These are phyloP conservation scores for Ascomycota sp. DNA, from an alignment of 2,329 filamentous ascomycete genomes.

Conservation along the genomic window DNA sequence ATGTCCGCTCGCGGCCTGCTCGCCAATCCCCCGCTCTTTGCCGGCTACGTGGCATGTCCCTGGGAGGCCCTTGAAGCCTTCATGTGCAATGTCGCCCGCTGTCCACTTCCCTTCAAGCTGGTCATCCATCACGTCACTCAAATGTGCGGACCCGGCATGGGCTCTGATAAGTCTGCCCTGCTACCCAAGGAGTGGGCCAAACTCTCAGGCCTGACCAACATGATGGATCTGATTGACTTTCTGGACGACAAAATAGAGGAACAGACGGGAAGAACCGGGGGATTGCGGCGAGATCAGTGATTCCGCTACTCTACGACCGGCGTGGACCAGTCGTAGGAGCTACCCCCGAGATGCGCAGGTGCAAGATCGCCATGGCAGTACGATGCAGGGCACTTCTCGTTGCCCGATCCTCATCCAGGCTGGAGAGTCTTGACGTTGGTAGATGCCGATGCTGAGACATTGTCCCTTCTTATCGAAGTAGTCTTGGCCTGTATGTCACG, in stretches of 20 bases:
- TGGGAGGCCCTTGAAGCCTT: conserved; percentile 44
- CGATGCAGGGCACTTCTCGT: too few species aligned
- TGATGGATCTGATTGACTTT: conserved; percentile 39
- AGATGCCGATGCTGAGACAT: too few species aligned
- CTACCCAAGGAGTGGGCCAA: conserved; percentile 35
- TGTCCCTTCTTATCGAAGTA: too few species aligned
- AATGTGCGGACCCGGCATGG: conserved; percentile 41
- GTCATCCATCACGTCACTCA: conserved; percentile 45
- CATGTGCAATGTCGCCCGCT: conserved; percentile 32
- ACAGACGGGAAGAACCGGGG: conserved; percentile 11
- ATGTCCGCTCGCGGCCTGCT: conserved; percentile 53
- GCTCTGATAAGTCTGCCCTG: conserved; percentile 28
- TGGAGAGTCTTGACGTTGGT: too few species aligned
- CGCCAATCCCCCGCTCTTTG: conserved; percentile 46
- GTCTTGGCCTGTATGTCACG: too few species aligned
- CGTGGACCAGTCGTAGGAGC: too few species aligned
- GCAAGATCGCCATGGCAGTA: too few species aligned
- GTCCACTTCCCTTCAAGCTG: conserved; percentile 41
- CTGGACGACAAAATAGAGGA: conserved; percentile 28
- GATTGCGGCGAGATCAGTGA: conserved; percentile 14
- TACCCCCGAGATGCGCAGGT: too few species aligned
- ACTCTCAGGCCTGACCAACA: conserved; percentile 25
- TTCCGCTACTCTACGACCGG: too few species aligned
- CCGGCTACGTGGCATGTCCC: conserved; percentile 32
- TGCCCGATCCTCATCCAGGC: too few species aligned